Evolutionary conservation across 257 asterid genomes (phyloP).

Genomic region (Salvia splendens): DNA sequence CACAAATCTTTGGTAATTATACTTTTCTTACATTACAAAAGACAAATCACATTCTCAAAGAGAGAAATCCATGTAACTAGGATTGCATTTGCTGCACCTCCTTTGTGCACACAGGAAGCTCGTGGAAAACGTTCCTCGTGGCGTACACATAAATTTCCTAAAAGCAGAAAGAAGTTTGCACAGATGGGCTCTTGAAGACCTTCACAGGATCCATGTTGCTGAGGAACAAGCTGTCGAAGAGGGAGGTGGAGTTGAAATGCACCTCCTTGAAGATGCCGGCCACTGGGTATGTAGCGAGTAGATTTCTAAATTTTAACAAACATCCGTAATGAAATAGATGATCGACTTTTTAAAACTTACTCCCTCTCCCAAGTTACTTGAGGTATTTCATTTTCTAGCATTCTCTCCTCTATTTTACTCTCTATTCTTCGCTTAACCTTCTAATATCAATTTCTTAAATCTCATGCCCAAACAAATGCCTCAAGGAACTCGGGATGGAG

Average conservation of each 20-base stretch:
- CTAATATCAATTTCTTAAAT: too few species aligned
- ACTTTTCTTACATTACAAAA: conserved; percentile 1
- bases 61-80: background rate
- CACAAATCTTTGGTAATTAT: conserved; percentile 69
- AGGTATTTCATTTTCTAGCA: too few species aligned
- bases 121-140: conserved; percentile 96
- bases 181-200: conserved; percentile 96
- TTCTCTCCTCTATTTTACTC: too few species aligned
- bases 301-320: too few species aligned
- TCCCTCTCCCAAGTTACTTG: too few species aligned
- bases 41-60: background rate
- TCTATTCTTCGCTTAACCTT: too few species aligned
- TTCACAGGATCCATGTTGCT: conserved; percentile 83
- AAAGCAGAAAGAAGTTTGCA: conserved; percentile 98
- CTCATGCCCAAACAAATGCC: too few species aligned
- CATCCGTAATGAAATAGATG: too few species aligned
- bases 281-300: conserved; percentile 67
- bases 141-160: conserved; percentile 85
- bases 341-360: too few species aligned
- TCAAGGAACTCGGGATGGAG: too few species aligned
- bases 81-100: background rate
- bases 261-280: conserved; percentile 97
- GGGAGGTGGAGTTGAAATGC: conserved; percentile 99
- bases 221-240: conserved; percentile 94
- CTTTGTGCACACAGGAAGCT: conserved; percentile 56